Conservation (phyloP, 2,329 filamentous ascomycete genomes). For the Hypoxylon sp. region DNA sequence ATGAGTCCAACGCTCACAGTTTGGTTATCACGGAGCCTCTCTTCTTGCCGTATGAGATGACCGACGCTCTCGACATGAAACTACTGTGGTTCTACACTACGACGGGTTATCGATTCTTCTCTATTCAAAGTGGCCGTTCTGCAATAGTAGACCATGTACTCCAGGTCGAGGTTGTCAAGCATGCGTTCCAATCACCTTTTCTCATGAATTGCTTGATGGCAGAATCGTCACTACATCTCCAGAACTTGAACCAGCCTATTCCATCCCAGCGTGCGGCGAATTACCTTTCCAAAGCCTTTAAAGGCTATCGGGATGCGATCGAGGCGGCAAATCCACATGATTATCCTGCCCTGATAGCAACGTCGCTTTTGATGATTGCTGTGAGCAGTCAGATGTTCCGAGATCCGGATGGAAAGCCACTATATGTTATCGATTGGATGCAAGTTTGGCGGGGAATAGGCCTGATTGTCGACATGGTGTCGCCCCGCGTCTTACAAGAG, state of each 20-base stretch:
- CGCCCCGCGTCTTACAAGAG: conserved; percentile 52
- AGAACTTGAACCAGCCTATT: conserved; percentile 58
- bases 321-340: conserved; percentile 62
- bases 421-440: conserved; percentile 71
- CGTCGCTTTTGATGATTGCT: conserved; percentile 67
- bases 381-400: conserved; percentile 67
- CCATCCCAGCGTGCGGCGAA: conserved; percentile 58
- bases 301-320: conserved; percentile 68
- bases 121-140: conserved; percentile 57
- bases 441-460: conserved; percentile 69
- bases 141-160: conserved; percentile 61
- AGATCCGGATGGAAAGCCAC: conserved; percentile 60
- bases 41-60: conserved; percentile 55
- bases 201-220: conserved; percentile 70
- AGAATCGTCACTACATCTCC: conserved; percentile 66
- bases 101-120: conserved; percentile 63
- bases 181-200: conserved; percentile 68
- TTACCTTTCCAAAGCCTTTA: conserved; percentile 66
- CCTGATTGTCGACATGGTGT: conserved; percentile 62
- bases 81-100: conserved; percentile 70
- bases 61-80: conserved; percentile 64
- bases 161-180: conserved; percentile 63
- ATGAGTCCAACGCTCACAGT: conserved; percentile 6
- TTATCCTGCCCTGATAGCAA: conserved; percentile 66
- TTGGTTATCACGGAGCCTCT: conserved; percentile 56